A percentile compares a stretch with the other conserved stretches of the same genome.
phyloP scores from a whole-genome alignment of 805 yeast genomes.

The Candida pseudoglaebosa region DNA sequence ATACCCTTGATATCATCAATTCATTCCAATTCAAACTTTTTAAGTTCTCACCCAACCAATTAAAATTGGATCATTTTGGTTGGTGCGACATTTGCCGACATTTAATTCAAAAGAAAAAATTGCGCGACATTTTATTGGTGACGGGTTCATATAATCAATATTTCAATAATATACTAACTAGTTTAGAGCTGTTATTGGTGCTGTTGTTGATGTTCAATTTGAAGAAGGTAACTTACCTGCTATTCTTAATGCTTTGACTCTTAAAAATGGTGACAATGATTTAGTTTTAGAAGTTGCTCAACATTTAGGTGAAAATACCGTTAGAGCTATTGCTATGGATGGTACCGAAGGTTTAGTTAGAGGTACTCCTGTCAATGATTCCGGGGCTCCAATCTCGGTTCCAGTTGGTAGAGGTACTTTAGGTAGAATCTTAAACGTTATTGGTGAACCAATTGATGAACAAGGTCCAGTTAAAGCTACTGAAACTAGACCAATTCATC shows the following conservation, averaged over 20 bases:
- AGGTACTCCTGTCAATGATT: conserved; percentile 87
- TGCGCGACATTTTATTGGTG: too few relatives aligned
- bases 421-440: conserved; percentile 97
- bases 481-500: conserved; percentile 96
- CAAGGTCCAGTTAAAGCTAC: conserved; percentile 96
- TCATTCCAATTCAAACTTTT: too few relatives aligned
- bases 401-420: conserved; percentile 99
- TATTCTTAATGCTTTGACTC: conserved; percentile 92
- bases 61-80: background rate
- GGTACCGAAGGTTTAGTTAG: conserved; percentile 99
- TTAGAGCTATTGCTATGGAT: conserved; percentile 99
- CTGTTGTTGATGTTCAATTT: conserved; percentile 98
- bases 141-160: too few relatives aligned
- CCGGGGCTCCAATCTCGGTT: conserved; percentile 98
- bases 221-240: conserved; percentile 97
- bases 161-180: conserved; percentile 26
- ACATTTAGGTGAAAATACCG: conserved; percentile 99
- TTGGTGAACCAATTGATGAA: conserved; percentile 99
- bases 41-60: background rate
- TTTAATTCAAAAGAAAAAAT: background rate
- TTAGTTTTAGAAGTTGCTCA: conserved; percentile 98
- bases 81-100: background rate
- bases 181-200: conserved; percentile 94
- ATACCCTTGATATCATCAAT: background rate
- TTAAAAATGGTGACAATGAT: conserved; percentile 71